Evolutionary conservation across 371 early-diverging fungal genomes (phyloP).

Genomic region (Syncephalastrum racemosum): DNA sequence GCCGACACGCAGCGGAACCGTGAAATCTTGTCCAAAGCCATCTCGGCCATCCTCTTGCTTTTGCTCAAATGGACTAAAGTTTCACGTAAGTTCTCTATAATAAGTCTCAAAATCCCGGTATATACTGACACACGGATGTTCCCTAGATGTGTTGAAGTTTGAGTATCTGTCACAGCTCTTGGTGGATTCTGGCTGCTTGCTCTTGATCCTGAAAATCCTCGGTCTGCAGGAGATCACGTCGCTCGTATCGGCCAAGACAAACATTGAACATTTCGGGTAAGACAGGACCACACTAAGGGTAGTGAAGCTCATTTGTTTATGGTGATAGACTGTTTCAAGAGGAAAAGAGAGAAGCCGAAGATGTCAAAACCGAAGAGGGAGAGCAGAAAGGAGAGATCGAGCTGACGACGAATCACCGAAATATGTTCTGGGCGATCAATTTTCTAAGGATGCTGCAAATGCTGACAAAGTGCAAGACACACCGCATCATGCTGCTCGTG

Average conservation of each 20-base stretch:
- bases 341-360: neutral
- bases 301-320: neutral
- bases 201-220: constrained; percentile 79
- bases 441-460: constrained; percentile 79
- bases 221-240: constrained; percentile 71
- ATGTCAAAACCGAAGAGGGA: constrained; percentile 2
- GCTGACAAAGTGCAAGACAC: constrained; percentile 75
- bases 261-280: constrained; percentile 62
- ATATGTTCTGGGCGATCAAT: constrained; percentile 76
- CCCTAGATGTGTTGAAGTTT: constrained; percentile 68
- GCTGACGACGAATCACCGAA: constrained; percentile 42
- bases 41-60: constrained; percentile 67
- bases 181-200: constrained; percentile 79
- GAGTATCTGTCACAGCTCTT: constrained; percentile 78
- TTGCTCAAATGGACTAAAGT: constrained; percentile 72
- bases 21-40: constrained; percentile 77
- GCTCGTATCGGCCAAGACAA: constrained; percentile 55
- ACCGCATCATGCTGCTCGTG: constrained; percentile 75
- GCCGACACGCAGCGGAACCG: constrained; percentile 60
- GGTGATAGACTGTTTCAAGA: constrained; percentile 37
- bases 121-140: neutral
- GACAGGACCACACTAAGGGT: constrained; percentile 2
- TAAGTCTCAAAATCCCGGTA: neutral
- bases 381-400: neutral
- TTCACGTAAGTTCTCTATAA: constrained; percentile 48